A percentile compares a stretch with the other conserved stretches of the same genome.
Evolutionary conservation across 768 basidiomycete genomes (phyloP).

Genomic region (Lactarius trivialis): DNA sequence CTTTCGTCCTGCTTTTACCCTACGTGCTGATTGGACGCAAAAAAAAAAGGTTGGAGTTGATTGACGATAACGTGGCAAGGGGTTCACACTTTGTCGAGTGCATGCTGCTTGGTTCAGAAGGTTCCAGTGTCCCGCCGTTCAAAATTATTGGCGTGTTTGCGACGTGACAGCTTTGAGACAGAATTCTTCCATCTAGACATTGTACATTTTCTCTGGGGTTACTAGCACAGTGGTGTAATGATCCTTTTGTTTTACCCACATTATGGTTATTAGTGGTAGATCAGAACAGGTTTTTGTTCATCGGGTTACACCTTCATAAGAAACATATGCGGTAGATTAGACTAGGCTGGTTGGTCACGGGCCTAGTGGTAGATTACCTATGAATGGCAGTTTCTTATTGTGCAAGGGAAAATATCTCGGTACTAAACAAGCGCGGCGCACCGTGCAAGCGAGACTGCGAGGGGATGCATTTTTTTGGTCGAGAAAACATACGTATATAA

Average conservation of each 20-base stretch:
- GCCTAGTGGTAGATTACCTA: not conserved
- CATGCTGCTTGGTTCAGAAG: conserved; percentile 81
- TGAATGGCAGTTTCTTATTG: not conserved
- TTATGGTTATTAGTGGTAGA: not conserved
- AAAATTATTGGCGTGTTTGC: conserved; percentile 90
- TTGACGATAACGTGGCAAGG: conserved; percentile 77
- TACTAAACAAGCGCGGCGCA: not conserved
- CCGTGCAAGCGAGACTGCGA: not conserved
- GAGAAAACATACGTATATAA: conserved; percentile 1
- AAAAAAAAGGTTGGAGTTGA: conserved; percentile 60
- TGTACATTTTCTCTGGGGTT: not conserved
- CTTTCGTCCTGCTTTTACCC: not conserved
- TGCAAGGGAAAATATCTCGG: not conserved
- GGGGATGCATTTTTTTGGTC: not conserved
- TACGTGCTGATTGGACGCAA: conserved; percentile 1
- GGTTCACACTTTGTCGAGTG: conserved; percentile 96
- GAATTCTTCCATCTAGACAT: not conserved
- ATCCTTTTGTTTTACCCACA: not conserved
- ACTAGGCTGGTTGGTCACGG: too few species aligned
- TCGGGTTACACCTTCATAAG: not conserved
- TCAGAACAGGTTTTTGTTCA: too few species aligned
- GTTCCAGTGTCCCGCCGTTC: conserved; percentile 69
- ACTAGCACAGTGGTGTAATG: not conserved
- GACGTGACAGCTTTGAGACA: conserved; percentile 38
- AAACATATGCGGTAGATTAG: not conserved